Base-by-base conservation (phyloP, 1,284 basidiomycete species). In the Moniliophthora roreri region DNA sequence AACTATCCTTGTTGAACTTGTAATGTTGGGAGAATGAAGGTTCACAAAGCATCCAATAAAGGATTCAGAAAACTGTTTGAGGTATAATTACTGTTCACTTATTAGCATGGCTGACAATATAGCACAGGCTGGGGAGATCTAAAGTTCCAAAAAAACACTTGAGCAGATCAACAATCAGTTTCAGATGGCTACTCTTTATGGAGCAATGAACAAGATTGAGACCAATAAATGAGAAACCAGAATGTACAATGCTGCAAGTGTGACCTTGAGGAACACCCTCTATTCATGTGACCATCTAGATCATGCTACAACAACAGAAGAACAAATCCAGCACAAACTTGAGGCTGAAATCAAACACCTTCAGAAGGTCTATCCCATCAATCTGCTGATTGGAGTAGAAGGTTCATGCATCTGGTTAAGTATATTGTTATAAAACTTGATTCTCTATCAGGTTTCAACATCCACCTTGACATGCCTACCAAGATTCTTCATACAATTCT, bases 401-500 rank as follows among this genome's bases (percentile, higher is more conserved):
- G 36, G 20, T 24, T n/a, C 26, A 26, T 32, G 9, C 9, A 9
- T 32, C 4, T 4, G 5, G n/a, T n/a, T 6, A 4, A 10, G 6
- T 23, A 4, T 8, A 15, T 26, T 48, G 4, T 3, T 34, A 44
- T 48, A 34, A 1, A 18, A 2, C 34, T 28, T 34, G 4, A 28
- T 6, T 1, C 10, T 8, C 24, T 44, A 20, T 37, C 15, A 63
- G 69, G 65, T 0, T 58, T 72, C 35, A 68, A 73, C 57, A 63
- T 64, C 2, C 57, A 60, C 0, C 54, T 60, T 23, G 70, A 73
- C 50, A 73, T 69, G 0, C 69, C 70, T 3, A 61, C 70, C 7
- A 66, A 75, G 52, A 67, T 74, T 20, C 58, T 75, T 0, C 73
- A 73, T 46, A 70, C 69, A 0, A 61, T 71, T 24, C 56, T 72